Evolutionary conservation across 2,329 filamentous ascomycete genomes (phyloP), one percentile per base, ranked within the genome.

Genomic region (Fusarium illudens): DNA sequence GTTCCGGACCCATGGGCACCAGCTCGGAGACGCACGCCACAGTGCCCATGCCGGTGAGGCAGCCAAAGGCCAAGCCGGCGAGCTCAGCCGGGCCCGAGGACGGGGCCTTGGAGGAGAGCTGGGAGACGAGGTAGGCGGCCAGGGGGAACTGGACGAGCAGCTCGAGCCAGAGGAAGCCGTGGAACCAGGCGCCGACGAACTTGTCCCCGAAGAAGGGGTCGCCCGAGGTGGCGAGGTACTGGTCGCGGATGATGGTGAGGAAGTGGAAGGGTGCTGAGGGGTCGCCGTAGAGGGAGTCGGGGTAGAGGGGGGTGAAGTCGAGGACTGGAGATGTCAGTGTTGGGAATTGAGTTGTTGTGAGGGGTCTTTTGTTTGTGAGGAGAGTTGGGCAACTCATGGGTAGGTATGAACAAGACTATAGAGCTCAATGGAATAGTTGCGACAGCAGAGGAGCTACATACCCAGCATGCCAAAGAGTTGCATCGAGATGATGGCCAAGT

Each of bases 301-400:
- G 86, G 73, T 87, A 88, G 67, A 86, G 80, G 30, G 81, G 79
- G 33, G 86, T 81, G 49, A 86, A 82, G 70, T 89, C 86, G 46
- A 87, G 80, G 67, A 81, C 86, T 88, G 58, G 2, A n/a, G 10
- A 10, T 53, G 49, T 72, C 27, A 70, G 60, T 64, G 22, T 17
- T 9, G 2, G 6, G 15, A 15, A 29, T 29, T 27, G 22, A 29
- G 15, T 25, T 44, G 15, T 25, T 44, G 4, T n/a, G 2, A 15
- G 19, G 8, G 4, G 0, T 3, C 8, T n/a, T 19, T 25, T 44
- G 8, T 19, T 25, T 44, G 8, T n/a, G 9, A 44, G 3, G 15
- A n/a, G 39, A 44, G 15, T 15, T 11, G 7, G 20, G 22, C 22
- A 29, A 27, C 22, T 46, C 42, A 46, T 46, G 15, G 27, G n/a